Base-by-base conservation (phyloP, 345 rosid genomes). In the Nasturtium officinale region DNA sequence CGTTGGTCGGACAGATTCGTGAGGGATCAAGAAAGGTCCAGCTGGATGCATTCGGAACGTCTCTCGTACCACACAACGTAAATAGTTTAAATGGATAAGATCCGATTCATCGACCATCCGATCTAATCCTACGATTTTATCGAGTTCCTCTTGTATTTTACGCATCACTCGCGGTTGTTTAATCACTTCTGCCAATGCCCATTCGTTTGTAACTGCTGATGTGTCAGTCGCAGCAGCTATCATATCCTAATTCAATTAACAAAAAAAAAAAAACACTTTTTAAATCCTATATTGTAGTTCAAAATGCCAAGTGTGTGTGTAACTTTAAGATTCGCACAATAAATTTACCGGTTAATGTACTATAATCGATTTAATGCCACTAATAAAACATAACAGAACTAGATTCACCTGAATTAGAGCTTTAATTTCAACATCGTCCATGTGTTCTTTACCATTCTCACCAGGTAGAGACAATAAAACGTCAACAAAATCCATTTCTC, bases 201-300 rank as follows among this genome's bases (percentile, higher is more conserved):
- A 94, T 81, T 94, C 98, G 61, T 87, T 90, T 26, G 96, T 94
- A 66, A 94, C 97, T 1, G 96, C 97, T 5, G 98, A 94, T 1
- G 98, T 94, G 15, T 94, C 97, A 0, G 98, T 94, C 8, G 97
- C 98, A 0, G 98, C 97, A 3, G 96, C 96, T 65, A 94, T 89
- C 98, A 90, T 93, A 57, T 94, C 98, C 97, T 91, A 60, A 52
- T 48, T 13, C 11, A 55, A 15, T 54, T n/a, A n/a, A n/a, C n/a
- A n/a, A n/a, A n/a, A n/a, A n/a, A n/a, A n/a, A n/a, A n/a, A n/a
- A n/a, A n/a, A n/a, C n/a, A n/a, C n/a, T n/a, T n/a, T n/a, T n/a
- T n/a, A n/a, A n/a, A n/a, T n/a, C n/a, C n/a, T n/a, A n/a, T n/a
- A n/a, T n/a, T n/a, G n/a, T n/a, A n/a, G n/a, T n/a, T n/a, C n/a